Conservation (phyloP, 495 filamentous ascomycete genomes). For the Patellaria atrata region DNA sequence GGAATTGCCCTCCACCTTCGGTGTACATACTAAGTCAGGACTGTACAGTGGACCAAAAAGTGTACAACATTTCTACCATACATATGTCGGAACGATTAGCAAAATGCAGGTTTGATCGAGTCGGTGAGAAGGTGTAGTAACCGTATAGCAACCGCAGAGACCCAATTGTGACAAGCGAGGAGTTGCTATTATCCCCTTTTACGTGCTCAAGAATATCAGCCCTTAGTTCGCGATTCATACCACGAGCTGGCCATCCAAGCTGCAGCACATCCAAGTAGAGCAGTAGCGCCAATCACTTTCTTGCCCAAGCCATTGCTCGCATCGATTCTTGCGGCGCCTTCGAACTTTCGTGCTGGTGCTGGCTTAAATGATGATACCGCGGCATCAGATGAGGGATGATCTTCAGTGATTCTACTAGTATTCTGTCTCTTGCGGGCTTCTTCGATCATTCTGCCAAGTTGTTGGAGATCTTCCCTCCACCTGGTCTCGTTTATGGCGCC, state of each 20-base stretch:
- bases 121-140: too few species aligned
- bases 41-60: too few species aligned
- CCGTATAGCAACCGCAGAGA: too few species aligned
- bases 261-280: conserved; percentile 50
- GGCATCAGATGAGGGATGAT: conserved; percentile 12
- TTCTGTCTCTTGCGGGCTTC: conserved; percentile 21
- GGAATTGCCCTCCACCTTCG: too few species aligned
- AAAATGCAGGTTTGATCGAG: too few species aligned
- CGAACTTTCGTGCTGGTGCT: conserved; percentile 26
- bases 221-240: conserved; percentile 19
- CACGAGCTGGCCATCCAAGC: conserved; percentile 50
- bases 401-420: too few species aligned
- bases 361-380: conserved; percentile 25
- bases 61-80: too few species aligned
- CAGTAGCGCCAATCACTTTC: conserved; percentile 48
- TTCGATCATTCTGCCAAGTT: conserved; percentile 17
- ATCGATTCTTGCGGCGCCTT: conserved; percentile 46
- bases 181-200: too few species aligned
- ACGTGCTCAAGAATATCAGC: too few species aligned
- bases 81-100: too few species aligned
- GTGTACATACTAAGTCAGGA: too few species aligned
- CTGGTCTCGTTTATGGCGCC: conserved; percentile 11
- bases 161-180: too few species aligned
- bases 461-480: conserved; percentile 18
- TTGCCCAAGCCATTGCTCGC: conserved; percentile 57